phyloP scores from a whole-genome alignment of 768 basidiomycete species.

The Suillus subluteus region DNA sequence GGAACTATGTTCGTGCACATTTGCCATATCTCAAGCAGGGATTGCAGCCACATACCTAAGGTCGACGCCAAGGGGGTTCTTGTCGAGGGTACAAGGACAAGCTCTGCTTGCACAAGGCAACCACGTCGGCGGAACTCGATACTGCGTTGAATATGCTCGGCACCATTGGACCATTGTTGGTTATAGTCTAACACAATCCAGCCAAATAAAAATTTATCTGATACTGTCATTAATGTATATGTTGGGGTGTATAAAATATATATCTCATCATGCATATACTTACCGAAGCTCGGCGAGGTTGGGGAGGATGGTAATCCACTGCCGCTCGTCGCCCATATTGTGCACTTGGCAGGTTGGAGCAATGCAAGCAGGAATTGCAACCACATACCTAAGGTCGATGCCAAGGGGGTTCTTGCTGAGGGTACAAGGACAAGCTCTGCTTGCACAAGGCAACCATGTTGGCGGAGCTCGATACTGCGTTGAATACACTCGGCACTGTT shows the following conservation, averaged over 20 bases:
- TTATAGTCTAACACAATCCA: constrained; percentile 4
- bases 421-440: too few relatives aligned
- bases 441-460: too few relatives aligned
- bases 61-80: background rate
- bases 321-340: background rate
- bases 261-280: background rate
- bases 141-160: background rate
- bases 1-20: background rate
- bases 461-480: too few relatives aligned
- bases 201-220: background rate
- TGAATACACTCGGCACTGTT: too few relatives aligned
- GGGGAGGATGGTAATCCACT: background rate
- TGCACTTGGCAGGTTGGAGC: background rate
- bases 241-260: background rate
- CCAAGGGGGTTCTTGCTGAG: background rate
- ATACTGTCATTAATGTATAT: background rate
- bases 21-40: background rate
- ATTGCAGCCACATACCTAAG: background rate
- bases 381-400: background rate
- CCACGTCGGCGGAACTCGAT: too few relatives aligned
- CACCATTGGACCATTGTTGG: background rate
- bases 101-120: too few relatives aligned
- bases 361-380: background rate
- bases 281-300: background rate
- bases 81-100: background rate